Base-by-base conservation (phyloP, 768 basidiomycete species). In the Amanita exitialis region DNA sequence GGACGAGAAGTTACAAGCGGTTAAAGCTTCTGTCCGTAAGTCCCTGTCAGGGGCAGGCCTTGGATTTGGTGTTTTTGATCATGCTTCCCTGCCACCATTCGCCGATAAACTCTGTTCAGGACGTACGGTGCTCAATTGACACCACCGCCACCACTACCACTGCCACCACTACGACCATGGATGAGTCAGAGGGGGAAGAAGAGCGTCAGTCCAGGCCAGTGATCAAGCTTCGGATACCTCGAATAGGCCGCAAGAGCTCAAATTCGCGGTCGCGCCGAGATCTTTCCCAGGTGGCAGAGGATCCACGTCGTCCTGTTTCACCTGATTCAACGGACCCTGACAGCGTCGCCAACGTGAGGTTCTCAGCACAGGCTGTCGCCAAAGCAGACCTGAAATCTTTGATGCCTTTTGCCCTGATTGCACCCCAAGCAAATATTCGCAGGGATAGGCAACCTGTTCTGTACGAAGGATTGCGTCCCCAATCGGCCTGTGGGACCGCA, bases 361-460 rank as follows among this genome's bases (percentile, higher is more conserved):
- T 89, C 67, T 87, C 85, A 8, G 87, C 86, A 6, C 74, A 78
- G 49, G 69, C 77, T 46, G 72, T 90, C 20, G 73, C 83, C 13
- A 82, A 79, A 60, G 69, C 69, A 8, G 78, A 82, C 59, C 67
- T 90, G 44, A 69, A 65, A 23, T 65, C 69, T 10, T 64, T 83
- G 18, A 72, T 91, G 55, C 89, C 89, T 4, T 91, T 91, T 60
- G 87, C 87, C 6, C 66, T 92, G 43, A 84, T 91, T 60, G 74
- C 83, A 18, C 90, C 89, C 2, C 84, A 91, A 66, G 55, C 69
- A 32, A 69, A 64, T 38, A 72, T 68, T 49, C 70, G 69, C 42
- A 68, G 69, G 49, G 64, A 66, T 44, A 72, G 75, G 25, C 68
- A 20, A 54, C 18, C 23, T 7, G 42, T 35, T 35, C 61, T 66